phyloP scores from a whole-genome alignment of 306 rosid genomes.

The Sechiopsis laciniata region DNA sequence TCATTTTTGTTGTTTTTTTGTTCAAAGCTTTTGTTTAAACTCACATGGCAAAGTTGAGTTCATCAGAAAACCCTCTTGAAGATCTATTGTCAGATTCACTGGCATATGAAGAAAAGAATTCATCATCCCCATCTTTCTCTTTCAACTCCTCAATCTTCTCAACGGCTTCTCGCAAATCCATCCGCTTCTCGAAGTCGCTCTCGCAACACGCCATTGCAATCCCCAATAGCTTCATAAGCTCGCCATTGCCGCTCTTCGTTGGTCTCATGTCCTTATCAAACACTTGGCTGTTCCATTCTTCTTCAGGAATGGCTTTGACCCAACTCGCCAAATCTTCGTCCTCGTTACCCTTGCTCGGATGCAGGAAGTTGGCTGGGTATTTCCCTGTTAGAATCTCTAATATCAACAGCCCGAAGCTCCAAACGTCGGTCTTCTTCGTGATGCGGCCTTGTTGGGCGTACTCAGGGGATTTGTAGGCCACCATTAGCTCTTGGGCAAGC shows the following conservation, averaged over 20 bases:
- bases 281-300: constrained; percentile 46
- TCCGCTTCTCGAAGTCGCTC: constrained; percentile 59
- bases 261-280: constrained; percentile 55
- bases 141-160: constrained; percentile 57
- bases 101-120: constrained; percentile 26
- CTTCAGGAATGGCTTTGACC: constrained; percentile 46
- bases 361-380: constrained; percentile 46
- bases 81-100: constrained; percentile 39
- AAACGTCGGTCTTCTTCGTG: constrained; percentile 78
- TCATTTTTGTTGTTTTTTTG: background rate
- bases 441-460: constrained; percentile 50
- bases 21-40: too few species aligned
- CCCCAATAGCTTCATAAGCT: constrained; percentile 56
- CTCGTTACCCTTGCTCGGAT: constrained; percentile 44
- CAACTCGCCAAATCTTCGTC: constrained; percentile 54
- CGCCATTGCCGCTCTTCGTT: constrained; percentile 34
- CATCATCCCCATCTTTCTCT: constrained; percentile 35
- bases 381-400: constrained; percentile 66
- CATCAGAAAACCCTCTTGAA: constrained; percentile 26
- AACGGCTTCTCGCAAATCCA: constrained; percentile 56
- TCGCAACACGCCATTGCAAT: constrained; percentile 63
- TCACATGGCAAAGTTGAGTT: constrained; percentile 20
- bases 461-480: constrained; percentile 72
- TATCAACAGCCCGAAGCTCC: constrained; percentile 74
- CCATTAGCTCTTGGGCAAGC: constrained; percentile 57